Conservation (phyloP, 495 filamentous ascomycete species). For the Penicillium waksmanii region DNA sequence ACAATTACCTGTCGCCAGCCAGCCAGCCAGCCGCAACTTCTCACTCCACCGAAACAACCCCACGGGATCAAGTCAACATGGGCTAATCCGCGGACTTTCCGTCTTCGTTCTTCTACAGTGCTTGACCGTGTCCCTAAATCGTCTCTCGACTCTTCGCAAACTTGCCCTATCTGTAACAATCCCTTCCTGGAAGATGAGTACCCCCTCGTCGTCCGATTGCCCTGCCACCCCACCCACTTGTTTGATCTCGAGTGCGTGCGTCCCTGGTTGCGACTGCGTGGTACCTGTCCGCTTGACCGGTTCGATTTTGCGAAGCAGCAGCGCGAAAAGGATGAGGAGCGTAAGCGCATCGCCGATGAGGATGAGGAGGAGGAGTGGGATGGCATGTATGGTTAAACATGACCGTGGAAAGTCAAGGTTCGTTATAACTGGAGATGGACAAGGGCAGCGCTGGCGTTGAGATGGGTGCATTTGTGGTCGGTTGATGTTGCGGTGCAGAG, state of each 20-base stretch:
- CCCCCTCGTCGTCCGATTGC: slow-evolving; percentile 84
- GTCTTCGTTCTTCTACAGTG: slow-evolving; percentile 32
- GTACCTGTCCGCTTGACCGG: slow-evolving; percentile 87
- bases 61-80: neutral
- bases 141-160: slow-evolving; percentile 65
- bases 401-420: neutral
- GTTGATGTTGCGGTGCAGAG: neutral
- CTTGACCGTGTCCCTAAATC: slow-evolving; percentile 80
- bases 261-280: slow-evolving; percentile 87
- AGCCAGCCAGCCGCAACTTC: no score
- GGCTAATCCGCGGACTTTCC: neutral
- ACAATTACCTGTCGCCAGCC: neutral
- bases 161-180: slow-evolving; percentile 86
- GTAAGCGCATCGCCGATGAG: slow-evolving; percentile 57
- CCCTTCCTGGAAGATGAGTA: slow-evolving; percentile 76
- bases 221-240: slow-evolving; percentile 77
- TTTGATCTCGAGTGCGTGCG: slow-evolving; percentile 96
- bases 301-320: slow-evolving; percentile 77
- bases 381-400: slow-evolving; percentile 68
- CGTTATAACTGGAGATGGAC: neutral
- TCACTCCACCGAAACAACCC: neutral
- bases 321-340: slow-evolving; percentile 59
- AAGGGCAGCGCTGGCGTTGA: slow-evolving; percentile 4
- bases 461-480: slow-evolving; percentile 16
- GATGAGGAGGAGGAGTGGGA: slow-evolving; percentile 72